Evolutionary conservation across 2,329 filamentous ascomycete species (phyloP).

Genomic region (Pseudopithomyces maydicus): DNA sequence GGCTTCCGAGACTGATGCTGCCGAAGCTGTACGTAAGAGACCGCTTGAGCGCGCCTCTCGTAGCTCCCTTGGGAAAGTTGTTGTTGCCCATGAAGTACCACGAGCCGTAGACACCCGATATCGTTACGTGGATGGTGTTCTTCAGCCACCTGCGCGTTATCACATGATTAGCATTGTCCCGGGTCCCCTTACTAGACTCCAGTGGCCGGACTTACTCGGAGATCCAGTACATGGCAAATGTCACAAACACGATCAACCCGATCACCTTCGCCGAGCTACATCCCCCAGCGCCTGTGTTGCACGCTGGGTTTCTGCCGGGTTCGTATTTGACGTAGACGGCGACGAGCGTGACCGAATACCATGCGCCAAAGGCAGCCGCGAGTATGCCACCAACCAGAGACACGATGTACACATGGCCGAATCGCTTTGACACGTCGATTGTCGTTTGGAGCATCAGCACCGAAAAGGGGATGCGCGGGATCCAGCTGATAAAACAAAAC

Average conservation of each 20-base stretch:
- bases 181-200: slow-evolving; percentile 39
- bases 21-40: slow-evolving; percentile 91
- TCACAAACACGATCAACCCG: slow-evolving; percentile 82
- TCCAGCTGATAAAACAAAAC: slow-evolving; percentile 84
- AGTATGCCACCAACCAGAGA: slow-evolving; percentile 81
- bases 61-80: slow-evolving; percentile 76
- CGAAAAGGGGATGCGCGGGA: slow-evolving; percentile 86
- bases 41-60: slow-evolving; percentile 80
- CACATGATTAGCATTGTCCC: slow-evolving; percentile 53
- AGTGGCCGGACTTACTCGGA: slow-evolving; percentile 78
- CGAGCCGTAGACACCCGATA: slow-evolving; percentile 86
- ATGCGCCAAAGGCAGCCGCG: slow-evolving; percentile 77
- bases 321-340: slow-evolving; percentile 85
- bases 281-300: slow-evolving; percentile 58
- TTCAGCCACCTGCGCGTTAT: slow-evolving; percentile 68
- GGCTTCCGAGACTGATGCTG: slow-evolving; percentile 83
- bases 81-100: slow-evolving; percentile 83
- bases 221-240: slow-evolving; percentile 93
- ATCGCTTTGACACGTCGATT: slow-evolving; percentile 82
- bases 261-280: slow-evolving; percentile 81
- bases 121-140: slow-evolving; percentile 86
- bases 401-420: slow-evolving; percentile 85
- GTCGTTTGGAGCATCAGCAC: slow-evolving; percentile 86
- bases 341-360: slow-evolving; percentile 85
- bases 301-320: slow-evolving; percentile 65